Conservation (phyloP, 2,329 filamentous ascomycete species). For the Ceratocystis variospora region DNA sequence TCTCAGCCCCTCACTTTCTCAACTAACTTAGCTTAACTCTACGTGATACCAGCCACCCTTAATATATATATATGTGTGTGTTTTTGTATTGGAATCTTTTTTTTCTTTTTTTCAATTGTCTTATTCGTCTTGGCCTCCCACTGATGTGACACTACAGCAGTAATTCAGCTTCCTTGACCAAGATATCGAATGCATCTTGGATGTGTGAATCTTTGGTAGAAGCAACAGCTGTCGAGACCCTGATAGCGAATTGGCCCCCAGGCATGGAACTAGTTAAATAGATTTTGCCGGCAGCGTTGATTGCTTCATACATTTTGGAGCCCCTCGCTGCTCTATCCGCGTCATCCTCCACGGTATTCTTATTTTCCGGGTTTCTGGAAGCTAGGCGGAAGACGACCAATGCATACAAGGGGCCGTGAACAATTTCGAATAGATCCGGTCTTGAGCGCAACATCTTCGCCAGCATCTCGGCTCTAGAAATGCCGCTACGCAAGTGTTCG, state of each 20-base stretch:
- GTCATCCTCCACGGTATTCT: conserved; percentile 23
- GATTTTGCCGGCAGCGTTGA: conserved; percentile 63
- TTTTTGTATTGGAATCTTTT: neutral
- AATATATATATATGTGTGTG: conserved; percentile 10
- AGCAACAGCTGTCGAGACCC: conserved; percentile 62
- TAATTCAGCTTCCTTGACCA: conserved; percentile 29
- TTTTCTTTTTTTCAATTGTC: neutral
- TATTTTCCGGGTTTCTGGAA: conserved; percentile 23
- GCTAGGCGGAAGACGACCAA: conserved; percentile 62
- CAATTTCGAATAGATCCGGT: conserved; percentile 58
- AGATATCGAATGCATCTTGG: conserved; percentile 55
- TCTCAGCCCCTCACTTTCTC: neutral
- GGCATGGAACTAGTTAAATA: conserved; percentile 71
- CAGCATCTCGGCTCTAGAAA: conserved; percentile 59
- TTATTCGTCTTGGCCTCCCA: neutral
- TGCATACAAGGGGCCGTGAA: conserved; percentile 62
- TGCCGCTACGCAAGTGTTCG: conserved; percentile 54
- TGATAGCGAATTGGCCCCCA: conserved; percentile 60
- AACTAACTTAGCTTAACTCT: neutral
- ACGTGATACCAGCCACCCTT: neutral
- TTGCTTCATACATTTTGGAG: conserved; percentile 57
- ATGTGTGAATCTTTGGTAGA: conserved; percentile 59
- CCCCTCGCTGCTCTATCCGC: conserved; percentile 54
- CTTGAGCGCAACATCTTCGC: conserved; percentile 43
- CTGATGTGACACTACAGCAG: neutral